These are phyloP conservation scores for Rhododendron vialii DNA, from an alignment of 148 eudicot species.

Conservation along the genomic window DNA sequence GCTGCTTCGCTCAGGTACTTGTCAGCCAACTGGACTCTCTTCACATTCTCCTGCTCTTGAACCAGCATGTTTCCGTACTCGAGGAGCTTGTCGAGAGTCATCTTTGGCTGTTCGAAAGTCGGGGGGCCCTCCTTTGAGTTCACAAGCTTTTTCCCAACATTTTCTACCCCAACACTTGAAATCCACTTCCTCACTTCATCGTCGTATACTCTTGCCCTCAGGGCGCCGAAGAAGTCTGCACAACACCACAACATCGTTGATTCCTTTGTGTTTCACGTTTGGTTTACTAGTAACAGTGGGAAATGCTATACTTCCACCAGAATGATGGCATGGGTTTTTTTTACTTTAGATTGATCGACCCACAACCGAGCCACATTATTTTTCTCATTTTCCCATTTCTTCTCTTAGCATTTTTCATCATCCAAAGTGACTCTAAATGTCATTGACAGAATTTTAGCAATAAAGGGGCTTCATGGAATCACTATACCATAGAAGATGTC, in stretches of 20 bases:
- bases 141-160: conserved; percentile 32
- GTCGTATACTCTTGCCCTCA: conserved; percentile 42
- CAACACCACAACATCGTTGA: not conserved
- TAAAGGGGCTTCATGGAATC: not conserved
- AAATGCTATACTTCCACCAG: not conserved
- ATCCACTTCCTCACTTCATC: conserved; percentile 42
- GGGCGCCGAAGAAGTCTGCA: conserved; percentile 44
- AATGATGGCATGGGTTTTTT: not conserved
- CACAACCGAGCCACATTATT: too few species aligned
- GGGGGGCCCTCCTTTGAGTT: conserved; percentile 36
- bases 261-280: not conserved
- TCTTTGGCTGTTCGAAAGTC: conserved; percentile 30
- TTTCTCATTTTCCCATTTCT: too few species aligned
- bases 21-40: conserved; percentile 37
- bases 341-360: too few species aligned
- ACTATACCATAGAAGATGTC: not conserved
- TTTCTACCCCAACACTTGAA: conserved; percentile 23
- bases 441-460: not conserved
- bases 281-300: not conserved
- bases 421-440: not conserved
- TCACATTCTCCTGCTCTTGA: conserved; percentile 41
- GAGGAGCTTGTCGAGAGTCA: conserved; percentile 31
- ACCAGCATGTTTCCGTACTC: conserved; percentile 41
- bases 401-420: not conserved
- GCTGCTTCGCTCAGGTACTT: conserved; percentile 41